phyloP scores from a whole-genome alignment of 2,329 filamentous ascomycete genomes.

The Tolypocladium nubicola region DNA sequence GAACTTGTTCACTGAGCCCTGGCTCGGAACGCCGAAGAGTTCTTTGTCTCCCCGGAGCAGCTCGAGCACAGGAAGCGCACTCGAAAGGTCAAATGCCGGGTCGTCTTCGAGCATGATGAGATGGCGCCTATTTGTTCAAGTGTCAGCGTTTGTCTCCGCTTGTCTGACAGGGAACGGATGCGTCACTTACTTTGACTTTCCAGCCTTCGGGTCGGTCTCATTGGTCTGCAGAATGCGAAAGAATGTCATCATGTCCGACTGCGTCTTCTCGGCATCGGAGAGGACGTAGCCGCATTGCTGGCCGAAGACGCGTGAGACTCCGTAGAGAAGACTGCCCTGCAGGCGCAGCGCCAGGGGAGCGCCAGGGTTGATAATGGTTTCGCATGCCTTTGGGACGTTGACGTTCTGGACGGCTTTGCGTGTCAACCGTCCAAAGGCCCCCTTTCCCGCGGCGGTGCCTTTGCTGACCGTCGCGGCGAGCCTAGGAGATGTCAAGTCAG shows the following conservation, averaged over 20 bases:
- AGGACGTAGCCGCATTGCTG: constrained; percentile 86
- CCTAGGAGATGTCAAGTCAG: constrained; percentile 40
- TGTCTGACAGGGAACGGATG: constrained; percentile 20
- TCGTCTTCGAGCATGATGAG: constrained; percentile 75
- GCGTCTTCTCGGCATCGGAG: constrained; percentile 64
- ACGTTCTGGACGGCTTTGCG: constrained; percentile 84
- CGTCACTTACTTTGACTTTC: constrained; percentile 55
- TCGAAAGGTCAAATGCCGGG: constrained; percentile 51
- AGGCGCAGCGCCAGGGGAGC: constrained; percentile 84
- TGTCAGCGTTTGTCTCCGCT: constrained; percentile 11
- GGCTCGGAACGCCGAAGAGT: constrained; percentile 21
- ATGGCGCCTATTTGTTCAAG: constrained; percentile 43
- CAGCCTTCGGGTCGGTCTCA: constrained; percentile 59
- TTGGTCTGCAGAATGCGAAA: constrained; percentile 42
- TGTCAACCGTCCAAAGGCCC: constrained; percentile 60
- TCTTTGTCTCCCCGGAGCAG: constrained; percentile 25
- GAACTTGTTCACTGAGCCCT: constrained; percentile 24
- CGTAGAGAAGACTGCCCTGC: constrained; percentile 80
- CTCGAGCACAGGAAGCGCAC: constrained; percentile 20
- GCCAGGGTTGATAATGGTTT: constrained; percentile 71
- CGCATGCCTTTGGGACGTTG: constrained; percentile 75
- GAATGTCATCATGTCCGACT: constrained; percentile 61
- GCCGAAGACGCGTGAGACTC: constrained; percentile 72
- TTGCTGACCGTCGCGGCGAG: constrained; percentile 83
- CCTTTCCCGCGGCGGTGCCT: constrained; percentile 62